Percentiles rank a stretch among this genome's conserved stretches.
Evolutionary conservation across 306 rosid species (phyloP).

Genomic region (Lotus japonicus): DNA sequence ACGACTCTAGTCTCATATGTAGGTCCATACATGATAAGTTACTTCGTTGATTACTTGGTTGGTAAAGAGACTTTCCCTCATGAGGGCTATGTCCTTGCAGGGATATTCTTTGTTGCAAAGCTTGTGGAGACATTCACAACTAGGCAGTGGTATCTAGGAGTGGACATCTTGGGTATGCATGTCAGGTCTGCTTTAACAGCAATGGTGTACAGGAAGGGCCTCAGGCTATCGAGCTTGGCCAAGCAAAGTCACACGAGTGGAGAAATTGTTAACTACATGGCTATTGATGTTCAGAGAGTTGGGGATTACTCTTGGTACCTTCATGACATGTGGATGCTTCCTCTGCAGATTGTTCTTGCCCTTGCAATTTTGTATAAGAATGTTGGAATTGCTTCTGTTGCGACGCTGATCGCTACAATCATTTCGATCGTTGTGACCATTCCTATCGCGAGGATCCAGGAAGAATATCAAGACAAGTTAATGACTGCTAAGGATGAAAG

Average conservation of each 20-base stretch:
- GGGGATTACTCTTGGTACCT: conserved; percentile 99
- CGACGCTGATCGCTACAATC: conserved; percentile 86
- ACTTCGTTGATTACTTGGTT: conserved; percentile 91
- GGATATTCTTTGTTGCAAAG: conserved; percentile 80
- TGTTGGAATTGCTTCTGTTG: conserved; percentile 89
- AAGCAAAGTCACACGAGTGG: conserved; percentile 97
- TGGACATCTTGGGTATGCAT: conserved; percentile 98
- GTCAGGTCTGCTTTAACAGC: conserved; percentile 93
- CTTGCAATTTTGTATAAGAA: conserved; percentile 94
- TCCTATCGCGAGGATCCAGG: conserved; percentile 84
- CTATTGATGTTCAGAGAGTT: conserved; percentile 93
- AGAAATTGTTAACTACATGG: conserved; percentile 96
- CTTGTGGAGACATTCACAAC: conserved; percentile 89
- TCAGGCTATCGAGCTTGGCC: conserved; percentile 81
- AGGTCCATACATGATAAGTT: conserved; percentile 93
- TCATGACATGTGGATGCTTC: conserved; percentile 99
- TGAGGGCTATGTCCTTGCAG: conserved; percentile 92
- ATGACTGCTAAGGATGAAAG: conserved; percentile 99
- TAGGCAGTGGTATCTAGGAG: conserved; percentile 97
- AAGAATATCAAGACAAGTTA: conserved; percentile 86
- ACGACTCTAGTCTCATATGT: conserved; percentile 91
- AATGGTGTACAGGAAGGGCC: conserved; percentile 89
- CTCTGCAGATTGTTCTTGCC: conserved; percentile 88
- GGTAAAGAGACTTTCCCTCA: conserved; percentile 72
- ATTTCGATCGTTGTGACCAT: conserved; percentile 78